Conservation (phyloP, 768 basidiomycete species). For the Kwoniella europaea region DNA sequence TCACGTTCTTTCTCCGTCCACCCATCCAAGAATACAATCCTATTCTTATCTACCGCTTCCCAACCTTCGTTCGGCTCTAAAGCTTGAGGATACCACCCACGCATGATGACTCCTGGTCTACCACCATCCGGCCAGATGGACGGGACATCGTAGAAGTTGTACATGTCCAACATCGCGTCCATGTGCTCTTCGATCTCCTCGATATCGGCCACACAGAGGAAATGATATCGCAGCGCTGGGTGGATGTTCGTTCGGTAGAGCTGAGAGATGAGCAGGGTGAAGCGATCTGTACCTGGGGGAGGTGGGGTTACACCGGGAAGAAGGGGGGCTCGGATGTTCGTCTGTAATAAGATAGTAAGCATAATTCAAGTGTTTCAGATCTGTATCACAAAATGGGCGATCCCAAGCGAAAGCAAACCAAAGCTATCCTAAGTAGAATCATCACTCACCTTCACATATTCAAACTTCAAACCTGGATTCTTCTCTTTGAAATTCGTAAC, state of each 20-base stretch:
- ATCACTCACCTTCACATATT: constrained; percentile 21
- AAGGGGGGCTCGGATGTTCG: constrained; percentile 17
- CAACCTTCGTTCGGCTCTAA: constrained; percentile 17
- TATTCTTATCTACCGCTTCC: constrained; percentile 17
- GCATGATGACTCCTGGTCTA: constrained; percentile 18
- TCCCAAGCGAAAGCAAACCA: too few relatives aligned
- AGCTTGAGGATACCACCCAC: constrained; percentile 21
- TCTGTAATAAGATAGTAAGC: neutral
- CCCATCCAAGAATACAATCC: constrained; percentile 19
- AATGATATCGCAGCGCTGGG: constrained; percentile 21
- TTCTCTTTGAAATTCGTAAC: constrained; percentile 14
- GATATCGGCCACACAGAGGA: constrained; percentile 24
- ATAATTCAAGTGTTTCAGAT: too few relatives aligned
- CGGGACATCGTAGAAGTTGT: constrained; percentile 17
- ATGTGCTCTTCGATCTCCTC: constrained; percentile 24
- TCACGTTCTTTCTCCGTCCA: constrained; percentile 11
- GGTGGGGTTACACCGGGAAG: constrained; percentile 16
- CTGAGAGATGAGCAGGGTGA: constrained; percentile 15
- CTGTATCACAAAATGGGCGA: too few relatives aligned
- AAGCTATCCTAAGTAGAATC: neutral
- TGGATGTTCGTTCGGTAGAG: constrained; percentile 20
- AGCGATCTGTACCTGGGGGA: constrained; percentile 1
- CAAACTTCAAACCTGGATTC: constrained; percentile 12
- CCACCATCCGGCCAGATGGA: constrained; percentile 9
- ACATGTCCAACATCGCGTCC: constrained; percentile 16